These are phyloP conservation scores for Paxillus ammoniavirescens DNA, from an alignment of 768 basidiomycete species.

Conservation along the genomic window DNA sequence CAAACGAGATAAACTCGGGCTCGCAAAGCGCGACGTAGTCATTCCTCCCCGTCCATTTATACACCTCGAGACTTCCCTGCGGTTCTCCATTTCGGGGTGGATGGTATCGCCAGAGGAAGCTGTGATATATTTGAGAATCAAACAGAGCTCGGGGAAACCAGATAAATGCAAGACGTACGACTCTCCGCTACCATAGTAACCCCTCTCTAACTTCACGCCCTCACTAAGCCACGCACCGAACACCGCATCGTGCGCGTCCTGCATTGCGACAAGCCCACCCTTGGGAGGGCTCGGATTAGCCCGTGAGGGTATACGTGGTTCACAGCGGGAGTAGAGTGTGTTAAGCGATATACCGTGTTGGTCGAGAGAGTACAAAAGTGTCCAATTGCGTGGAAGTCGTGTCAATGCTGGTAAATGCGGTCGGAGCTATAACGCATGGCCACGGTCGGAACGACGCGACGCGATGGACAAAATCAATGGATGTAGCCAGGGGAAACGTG, in stretches of 20 bases:
- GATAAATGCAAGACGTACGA: constrained; percentile 45
- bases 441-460: too few relatives aligned
- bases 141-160: too few relatives aligned
- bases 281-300: constrained; percentile 28
- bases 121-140: constrained; percentile 23
- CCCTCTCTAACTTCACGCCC: constrained; percentile 50
- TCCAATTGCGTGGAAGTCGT: constrained; percentile 71
- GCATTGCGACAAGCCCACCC: constrained; percentile 61
- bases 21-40: constrained; percentile 90
- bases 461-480: background rate
- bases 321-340: constrained; percentile 76
- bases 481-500: background rate
- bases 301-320: constrained; percentile 30
- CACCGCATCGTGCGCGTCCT: constrained; percentile 57
- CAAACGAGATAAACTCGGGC: constrained; percentile 77
- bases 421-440: constrained; percentile 50
- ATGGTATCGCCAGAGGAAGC: constrained; percentile 75
- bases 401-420: constrained; percentile 70
- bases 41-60: constrained; percentile 85
- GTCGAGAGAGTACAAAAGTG: constrained; percentile 84
- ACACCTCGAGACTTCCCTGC: constrained; percentile 52
- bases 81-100: constrained; percentile 16
- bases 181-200: constrained; percentile 88
- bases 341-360: constrained; percentile 93
- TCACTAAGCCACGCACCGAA: constrained; percentile 90